These are phyloP conservation scores for Strigomonas culicis DNA, from an alignment of 208 protist species.

Conservation along the genomic window DNA sequence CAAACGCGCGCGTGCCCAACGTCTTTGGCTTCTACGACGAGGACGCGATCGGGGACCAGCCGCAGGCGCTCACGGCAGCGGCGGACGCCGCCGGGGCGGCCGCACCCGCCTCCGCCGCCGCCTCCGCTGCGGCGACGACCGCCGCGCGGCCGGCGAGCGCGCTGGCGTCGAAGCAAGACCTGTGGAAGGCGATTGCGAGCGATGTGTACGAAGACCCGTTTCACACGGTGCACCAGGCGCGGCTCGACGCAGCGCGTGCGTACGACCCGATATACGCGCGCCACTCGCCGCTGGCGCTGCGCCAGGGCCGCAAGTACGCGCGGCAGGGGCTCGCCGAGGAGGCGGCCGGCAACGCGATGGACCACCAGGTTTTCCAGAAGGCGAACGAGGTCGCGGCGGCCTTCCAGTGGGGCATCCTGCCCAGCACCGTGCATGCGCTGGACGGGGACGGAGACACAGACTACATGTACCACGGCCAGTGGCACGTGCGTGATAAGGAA, in stretches of 20 bases:
- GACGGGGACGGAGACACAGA: slow-evolving; percentile 72
- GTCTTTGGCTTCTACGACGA: slow-evolving; percentile 72
- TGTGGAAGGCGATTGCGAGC: slow-evolving; percentile 56
- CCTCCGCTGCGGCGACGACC: background rate
- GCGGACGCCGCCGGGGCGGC: background rate
- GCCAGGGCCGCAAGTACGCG: slow-evolving; percentile 68
- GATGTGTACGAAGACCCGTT: slow-evolving; percentile 82
- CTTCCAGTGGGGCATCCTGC: slow-evolving; percentile 65
- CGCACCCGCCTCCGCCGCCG: background rate
- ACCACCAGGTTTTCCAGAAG: slow-evolving; percentile 44
- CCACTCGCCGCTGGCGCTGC: slow-evolving; percentile 40
- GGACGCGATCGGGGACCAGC: slow-evolving; percentile 21
- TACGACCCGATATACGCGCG: slow-evolving; percentile 68
- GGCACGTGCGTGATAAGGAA: slow-evolving; percentile 71
- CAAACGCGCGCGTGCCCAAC: slow-evolving; percentile 16
- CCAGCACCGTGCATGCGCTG: slow-evolving; percentile 54
- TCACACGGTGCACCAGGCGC: slow-evolving; percentile 75
- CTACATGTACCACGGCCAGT: slow-evolving; percentile 58
- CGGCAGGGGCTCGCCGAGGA: slow-evolving; percentile 55
- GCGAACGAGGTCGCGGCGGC: slow-evolving; percentile 5
- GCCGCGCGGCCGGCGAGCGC: background rate
- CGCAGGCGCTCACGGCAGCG: background rate
- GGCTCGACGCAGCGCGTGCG: slow-evolving; percentile 64
- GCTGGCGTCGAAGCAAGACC: slow-evolving; percentile 21
- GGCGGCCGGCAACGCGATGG: slow-evolving; percentile 68